A percentile compares a stretch with the other conserved stretches of the same genome.
These are phyloP conservation scores for Serendipita sp. DNA, from an alignment of 768 basidiomycete genomes.

Conservation along the genomic window DNA sequence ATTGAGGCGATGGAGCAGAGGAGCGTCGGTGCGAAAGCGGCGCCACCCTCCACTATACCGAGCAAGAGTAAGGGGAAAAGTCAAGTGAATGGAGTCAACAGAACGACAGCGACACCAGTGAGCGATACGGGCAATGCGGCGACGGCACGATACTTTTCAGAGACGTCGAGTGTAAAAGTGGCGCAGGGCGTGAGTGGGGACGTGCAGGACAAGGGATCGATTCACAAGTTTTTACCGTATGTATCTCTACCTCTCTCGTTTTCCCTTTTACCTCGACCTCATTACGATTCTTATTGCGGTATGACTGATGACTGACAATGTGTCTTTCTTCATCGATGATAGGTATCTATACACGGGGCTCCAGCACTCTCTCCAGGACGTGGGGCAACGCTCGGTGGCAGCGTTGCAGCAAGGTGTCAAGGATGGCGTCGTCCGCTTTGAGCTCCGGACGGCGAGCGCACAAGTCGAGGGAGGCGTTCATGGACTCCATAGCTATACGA, in stretches of 20 bases:
- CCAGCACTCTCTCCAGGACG: slow-evolving; percentile 91
- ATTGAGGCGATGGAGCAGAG: slow-evolving; percentile 86
- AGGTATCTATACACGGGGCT: slow-evolving; percentile 57
- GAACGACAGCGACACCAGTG: slow-evolving; percentile 1
- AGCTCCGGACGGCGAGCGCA: slow-evolving; percentile 85
- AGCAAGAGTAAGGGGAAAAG: slow-evolving; percentile 13
- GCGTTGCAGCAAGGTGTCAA: slow-evolving; percentile 53
- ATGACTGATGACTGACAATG: no score
- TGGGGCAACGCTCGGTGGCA: slow-evolving; percentile 56
- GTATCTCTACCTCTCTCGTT: slow-evolving; percentile 8
- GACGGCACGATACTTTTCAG: slow-evolving; percentile 90
- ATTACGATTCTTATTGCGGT: no score
- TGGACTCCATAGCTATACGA: slow-evolving; percentile 66
- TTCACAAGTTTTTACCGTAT: slow-evolving; percentile 72
- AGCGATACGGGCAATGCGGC: slow-evolving; percentile 76
- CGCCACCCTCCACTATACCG: slow-evolving; percentile 2
- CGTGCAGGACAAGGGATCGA: slow-evolving; percentile 93
- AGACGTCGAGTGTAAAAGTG: slow-evolving; percentile 84
- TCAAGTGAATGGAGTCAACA: slow-evolving; percentile 12
- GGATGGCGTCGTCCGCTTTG: slow-evolving; percentile 63
- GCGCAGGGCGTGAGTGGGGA: slow-evolving; percentile 94
- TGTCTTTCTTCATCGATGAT: no score
- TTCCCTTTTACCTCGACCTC: slow-evolving; percentile 24
- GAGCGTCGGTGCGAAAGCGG: slow-evolving; percentile 25
- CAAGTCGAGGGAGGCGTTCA: slow-evolving; percentile 95